A percentile compares a stretch with the other conserved stretches of the same genome.
phyloP scores from a whole-genome alignment of 257 asterid species.

The Eucommia ulmoides region DNA sequence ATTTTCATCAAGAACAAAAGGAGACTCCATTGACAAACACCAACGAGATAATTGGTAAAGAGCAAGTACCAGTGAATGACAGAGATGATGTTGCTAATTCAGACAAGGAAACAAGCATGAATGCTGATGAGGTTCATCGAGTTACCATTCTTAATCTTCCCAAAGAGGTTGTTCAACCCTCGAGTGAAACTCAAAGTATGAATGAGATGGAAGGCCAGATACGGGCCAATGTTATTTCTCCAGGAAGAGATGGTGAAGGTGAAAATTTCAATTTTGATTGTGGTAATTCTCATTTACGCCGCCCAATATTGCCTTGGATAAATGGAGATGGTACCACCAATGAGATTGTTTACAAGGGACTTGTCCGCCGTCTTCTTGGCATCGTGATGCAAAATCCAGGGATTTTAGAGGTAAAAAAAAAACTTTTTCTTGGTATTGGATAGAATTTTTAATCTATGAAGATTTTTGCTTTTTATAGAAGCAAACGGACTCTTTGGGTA shows the following conservation, averaged over 20 bases:
- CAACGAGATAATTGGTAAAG: slow-evolving; percentile 18
- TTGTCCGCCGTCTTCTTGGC: slow-evolving; percentile 66
- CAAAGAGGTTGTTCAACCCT: slow-evolving; percentile 28
- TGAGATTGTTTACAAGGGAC: slow-evolving; percentile 73
- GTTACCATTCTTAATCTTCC: slow-evolving; percentile 73
- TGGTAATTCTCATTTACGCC: slow-evolving; percentile 23
- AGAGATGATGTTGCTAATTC: slow-evolving; percentile 11
- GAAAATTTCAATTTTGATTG: slow-evolving; percentile 20
- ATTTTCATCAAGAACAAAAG: slow-evolving; percentile 16
- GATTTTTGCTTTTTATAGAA: no score
- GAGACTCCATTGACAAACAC: slow-evolving; percentile 15
- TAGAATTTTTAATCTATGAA: no score
- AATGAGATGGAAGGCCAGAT: slow-evolving; percentile 15
- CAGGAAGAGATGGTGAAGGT: slow-evolving; percentile 13
- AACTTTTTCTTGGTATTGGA: no score
- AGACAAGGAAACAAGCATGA: slow-evolving; percentile 20
- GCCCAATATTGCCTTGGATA: slow-evolving; percentile 79
- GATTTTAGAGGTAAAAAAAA: slow-evolving; percentile 54
- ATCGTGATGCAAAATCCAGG: slow-evolving; percentile 92
- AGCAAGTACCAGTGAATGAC: slow-evolving; percentile 11
- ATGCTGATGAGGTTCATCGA: slow-evolving; percentile 41
- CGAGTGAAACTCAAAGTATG: slow-evolving; percentile 18
- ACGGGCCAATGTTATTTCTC: slow-evolving; percentile 23
- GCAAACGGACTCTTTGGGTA: slow-evolving; percentile 3
- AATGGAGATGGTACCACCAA: slow-evolving; percentile 83